Conservation (phyloP, 768 basidiomycete genomes). For the Favolaschia claudopus region DNA sequence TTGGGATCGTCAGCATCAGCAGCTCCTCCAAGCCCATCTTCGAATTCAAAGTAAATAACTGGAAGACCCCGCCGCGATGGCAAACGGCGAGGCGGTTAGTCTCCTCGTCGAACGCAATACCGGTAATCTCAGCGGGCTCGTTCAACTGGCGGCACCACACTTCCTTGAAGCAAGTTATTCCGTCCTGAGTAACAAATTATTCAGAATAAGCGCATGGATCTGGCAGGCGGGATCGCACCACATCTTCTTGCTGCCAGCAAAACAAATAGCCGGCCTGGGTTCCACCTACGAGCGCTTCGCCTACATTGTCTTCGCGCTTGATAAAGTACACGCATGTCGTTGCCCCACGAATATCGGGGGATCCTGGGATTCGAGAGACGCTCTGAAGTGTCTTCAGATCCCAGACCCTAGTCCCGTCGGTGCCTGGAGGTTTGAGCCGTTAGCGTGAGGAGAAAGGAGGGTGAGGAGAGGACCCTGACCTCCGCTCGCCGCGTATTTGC, state of each 20-base stretch:
- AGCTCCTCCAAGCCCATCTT: conserved; percentile 7
- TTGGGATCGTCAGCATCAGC: conserved; percentile 9
- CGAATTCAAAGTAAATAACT: conserved; percentile 10
- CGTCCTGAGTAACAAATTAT: too few species aligned
- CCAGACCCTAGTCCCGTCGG: conserved; percentile 11
- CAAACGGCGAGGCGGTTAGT: conserved; percentile 22
- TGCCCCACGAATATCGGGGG: conserved; percentile 9
- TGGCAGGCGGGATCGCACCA: too few species aligned
- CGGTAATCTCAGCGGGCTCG: conserved; percentile 25
- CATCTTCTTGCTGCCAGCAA: conserved; percentile 16
- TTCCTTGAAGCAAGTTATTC: conserved; percentile 5
- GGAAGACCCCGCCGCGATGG: conserved; percentile 21
- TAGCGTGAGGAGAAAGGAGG: neutral
- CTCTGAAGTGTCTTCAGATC: neutral
- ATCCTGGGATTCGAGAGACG: neutral
- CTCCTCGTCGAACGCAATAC: conserved; percentile 25
- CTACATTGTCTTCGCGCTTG: conserved; percentile 13
- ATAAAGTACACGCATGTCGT: conserved; percentile 18
- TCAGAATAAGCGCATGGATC: too few species aligned
- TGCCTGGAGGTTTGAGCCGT: neutral
- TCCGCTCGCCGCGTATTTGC: conserved; percentile 10
- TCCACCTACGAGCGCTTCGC: conserved; percentile 15
- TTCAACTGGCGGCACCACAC: conserved; percentile 9
- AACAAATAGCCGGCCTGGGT: conserved; percentile 17
- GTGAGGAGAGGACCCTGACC: neutral